Evolutionary conservation across 805 yeast species (phyloP).

Genomic region (Millerozyma acaciae): DNA sequence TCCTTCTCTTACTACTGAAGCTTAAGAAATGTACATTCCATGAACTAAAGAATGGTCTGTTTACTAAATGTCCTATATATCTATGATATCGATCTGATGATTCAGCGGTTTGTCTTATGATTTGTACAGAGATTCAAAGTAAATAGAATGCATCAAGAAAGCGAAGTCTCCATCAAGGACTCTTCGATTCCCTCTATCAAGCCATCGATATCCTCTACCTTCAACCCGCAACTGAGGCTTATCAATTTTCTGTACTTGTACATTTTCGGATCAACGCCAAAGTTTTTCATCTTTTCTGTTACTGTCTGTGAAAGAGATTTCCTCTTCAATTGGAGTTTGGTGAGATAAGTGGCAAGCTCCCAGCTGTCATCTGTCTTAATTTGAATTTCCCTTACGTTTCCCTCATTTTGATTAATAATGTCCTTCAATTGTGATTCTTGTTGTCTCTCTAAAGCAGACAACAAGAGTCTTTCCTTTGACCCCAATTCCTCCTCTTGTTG

Average conservation of each 20-base stretch:
- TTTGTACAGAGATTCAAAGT: not conserved
- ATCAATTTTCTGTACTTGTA: slow-evolving; percentile 77
- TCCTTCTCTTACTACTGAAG: too few relatives aligned
- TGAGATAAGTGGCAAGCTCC: slow-evolving; percentile 30
- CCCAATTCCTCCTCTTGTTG: slow-evolving; percentile 12
- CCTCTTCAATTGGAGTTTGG: slow-evolving; percentile 52
- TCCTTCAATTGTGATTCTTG: slow-evolving; percentile 45
- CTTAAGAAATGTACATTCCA: too few relatives aligned
- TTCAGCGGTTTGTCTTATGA: too few relatives aligned
- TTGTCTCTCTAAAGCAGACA: slow-evolving; percentile 30
- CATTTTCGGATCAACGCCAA: slow-evolving; percentile 51
- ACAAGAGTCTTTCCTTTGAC: slow-evolving; percentile 19
- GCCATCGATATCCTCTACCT: slow-evolving; percentile 75
- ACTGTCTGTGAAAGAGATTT: slow-evolving; percentile 42
- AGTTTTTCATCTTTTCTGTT: slow-evolving; percentile 41
- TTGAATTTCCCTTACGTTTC: too few relatives aligned
- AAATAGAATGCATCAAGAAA: slow-evolving; percentile 3
- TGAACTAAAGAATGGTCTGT: too few relatives aligned
- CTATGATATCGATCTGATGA: too few relatives aligned
- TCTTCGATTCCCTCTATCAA: slow-evolving; percentile 73
- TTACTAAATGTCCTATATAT: too few relatives aligned
- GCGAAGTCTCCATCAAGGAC: slow-evolving; percentile 22
- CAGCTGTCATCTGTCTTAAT: slow-evolving; percentile 11
- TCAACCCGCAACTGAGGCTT: slow-evolving; percentile 70
- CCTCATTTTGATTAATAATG: slow-evolving; percentile 40